Evolutionary conservation across 345 rosid species (phyloP).

Genomic region (Erysimum cheiranthoides): DNA sequence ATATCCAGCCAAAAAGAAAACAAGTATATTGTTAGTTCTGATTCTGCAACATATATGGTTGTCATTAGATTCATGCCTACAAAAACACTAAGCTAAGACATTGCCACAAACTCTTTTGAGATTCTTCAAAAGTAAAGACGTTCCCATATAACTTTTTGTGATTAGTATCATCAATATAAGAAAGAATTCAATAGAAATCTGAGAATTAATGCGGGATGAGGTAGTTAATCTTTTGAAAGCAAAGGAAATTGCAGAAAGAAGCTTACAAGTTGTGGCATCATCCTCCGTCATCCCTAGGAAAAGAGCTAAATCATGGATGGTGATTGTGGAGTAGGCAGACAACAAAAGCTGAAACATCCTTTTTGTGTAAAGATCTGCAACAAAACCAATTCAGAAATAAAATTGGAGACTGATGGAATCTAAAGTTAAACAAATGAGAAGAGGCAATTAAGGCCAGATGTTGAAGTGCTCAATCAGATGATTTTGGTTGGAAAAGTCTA

Average conservation of each 20-base stretch:
- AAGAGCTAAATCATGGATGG: conserved; percentile 68
- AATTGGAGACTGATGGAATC: background rate
- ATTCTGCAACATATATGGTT: background rate
- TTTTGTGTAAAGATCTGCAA: conserved; percentile 77
- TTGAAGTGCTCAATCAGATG: background rate
- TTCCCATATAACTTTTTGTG: background rate
- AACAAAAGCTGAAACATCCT: conserved; percentile 76
- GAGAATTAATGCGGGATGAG: background rate
- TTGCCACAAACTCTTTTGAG: background rate
- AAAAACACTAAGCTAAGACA: conserved; percentile 6
- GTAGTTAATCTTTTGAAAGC: conserved; percentile 42
- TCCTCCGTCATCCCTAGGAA: conserved; percentile 93
- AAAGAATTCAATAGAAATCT: background rate
- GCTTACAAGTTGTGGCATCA: conserved; percentile 77
- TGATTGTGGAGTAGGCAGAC: conserved; percentile 88
- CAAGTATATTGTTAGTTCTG: background rate
- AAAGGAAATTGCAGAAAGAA: conserved; percentile 27
- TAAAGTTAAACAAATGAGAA: background rate
- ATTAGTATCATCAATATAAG: background rate
- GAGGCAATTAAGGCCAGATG: background rate
- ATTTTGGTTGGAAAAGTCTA: background rate
- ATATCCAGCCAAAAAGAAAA: background rate
- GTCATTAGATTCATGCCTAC: background rate
- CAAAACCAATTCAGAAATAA: conserved; percentile 9
- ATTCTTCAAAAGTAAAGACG: background rate